Conservation (phyloP, 2,329 filamentous ascomycete genomes). For the Teratosphaeria viscida region DNA sequence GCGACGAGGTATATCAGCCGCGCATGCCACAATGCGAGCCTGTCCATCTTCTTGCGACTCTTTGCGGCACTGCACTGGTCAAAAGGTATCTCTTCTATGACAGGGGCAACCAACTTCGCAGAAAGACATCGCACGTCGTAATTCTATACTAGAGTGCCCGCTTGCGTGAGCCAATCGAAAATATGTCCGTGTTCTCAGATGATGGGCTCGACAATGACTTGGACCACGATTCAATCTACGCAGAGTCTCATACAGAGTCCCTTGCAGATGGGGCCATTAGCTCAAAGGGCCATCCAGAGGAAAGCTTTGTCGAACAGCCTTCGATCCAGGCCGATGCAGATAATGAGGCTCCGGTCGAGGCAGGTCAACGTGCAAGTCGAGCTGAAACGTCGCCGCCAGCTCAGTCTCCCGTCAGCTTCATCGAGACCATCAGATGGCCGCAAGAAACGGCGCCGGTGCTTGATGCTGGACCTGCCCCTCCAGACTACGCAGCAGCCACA, state of each 20-base stretch:
- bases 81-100: no score
- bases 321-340: slow-evolving; percentile 7
- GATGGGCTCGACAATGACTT: neutral
- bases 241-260: slow-evolving; percentile 6
- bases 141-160: neutral
- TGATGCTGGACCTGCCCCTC: slow-evolving; percentile 13
- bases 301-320: slow-evolving; percentile 11
- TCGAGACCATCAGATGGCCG: slow-evolving; percentile 8
- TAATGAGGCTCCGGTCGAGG: slow-evolving; percentile 13
- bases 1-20: neutral
- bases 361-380: slow-evolving; percentile 1
- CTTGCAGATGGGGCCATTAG: slow-evolving; percentile 17
- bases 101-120: neutral
- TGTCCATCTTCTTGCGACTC: neutral
- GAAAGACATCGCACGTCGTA: neutral
- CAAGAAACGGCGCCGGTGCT: slow-evolving; percentile 5
- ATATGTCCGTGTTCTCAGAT: neutral
- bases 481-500: slow-evolving; percentile 17
- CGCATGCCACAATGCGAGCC: neutral
- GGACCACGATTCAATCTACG: neutral
- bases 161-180: neutral
- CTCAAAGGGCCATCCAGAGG: slow-evolving; percentile 7
- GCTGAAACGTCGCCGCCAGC: slow-evolving; percentile 1
- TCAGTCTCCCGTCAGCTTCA: slow-evolving; percentile 2
- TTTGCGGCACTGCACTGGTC: neutral